Evolutionary conservation across 352 stramenopile genomes (phyloP), one percentile per base, ranked within the genome.

Genomic region (Phytophthora gonapodyides): DNA sequence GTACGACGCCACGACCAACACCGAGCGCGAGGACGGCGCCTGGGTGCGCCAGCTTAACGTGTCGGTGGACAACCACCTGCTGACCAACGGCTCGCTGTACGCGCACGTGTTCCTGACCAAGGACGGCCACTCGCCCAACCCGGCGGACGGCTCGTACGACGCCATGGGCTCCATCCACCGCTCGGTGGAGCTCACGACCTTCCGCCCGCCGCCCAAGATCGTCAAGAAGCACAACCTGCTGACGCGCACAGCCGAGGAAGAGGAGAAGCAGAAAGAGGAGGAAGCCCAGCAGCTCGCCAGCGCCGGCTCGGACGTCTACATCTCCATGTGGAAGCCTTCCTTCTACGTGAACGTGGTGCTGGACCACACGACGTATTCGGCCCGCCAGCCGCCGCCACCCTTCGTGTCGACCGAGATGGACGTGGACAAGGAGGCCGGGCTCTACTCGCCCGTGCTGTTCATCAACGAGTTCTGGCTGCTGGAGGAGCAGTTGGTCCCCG

Each of bases 381-480:
- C 66, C n/a, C 64, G 71, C 2, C 67, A 78, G 35, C 72, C 73
- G 34, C 83, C 84, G 2, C 86, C 82, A 36, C 82, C 84, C 17
- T 94, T 94, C 43, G 69, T 94, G 42, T 69, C 67, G 5, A 74
- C 76, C 9, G 74, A 76, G 53, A 78, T 95, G 73, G 40, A 81
- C 6, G 37, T 93, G 11, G 78, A 93, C 50, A 67, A 85, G 30
- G 65, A 80, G 5, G 65, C 70, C 4, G 66, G 80, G 13, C 53
- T 80, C 58, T 98, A 98, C 71, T 78, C 89, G 53, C 94, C 96
- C 0, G 81, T 98, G 36, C 54, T 98, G 9, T 97, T 96, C 55
- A 35, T 92, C 31, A 98, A 97, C 65, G 90, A 99, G 47, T 99
- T 98, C 70, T 99, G 96, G 96, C 63, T 96, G 21, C 78, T 97